Evolutionary conservation across 1,139 yeast genomes (phyloP).

Genomic region (Blastobotrys apis): DNA sequence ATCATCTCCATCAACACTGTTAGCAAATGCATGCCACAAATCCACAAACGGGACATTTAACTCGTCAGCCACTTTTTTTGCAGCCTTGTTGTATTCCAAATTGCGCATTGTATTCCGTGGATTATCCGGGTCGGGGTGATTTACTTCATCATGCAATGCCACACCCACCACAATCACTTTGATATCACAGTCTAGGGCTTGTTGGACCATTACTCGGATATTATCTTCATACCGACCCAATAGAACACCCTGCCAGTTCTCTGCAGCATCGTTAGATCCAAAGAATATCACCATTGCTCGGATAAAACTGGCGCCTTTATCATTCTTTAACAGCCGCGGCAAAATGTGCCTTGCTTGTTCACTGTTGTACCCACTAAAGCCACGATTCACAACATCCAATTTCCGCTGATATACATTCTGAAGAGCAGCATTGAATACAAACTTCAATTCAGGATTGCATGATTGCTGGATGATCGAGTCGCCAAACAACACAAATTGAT

Average conservation of each 20-base stretch:
- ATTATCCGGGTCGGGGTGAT: conserved; percentile 21
- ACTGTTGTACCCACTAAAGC: conserved; percentile 58
- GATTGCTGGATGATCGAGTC: conserved; percentile 59
- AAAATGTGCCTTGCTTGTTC: conserved; percentile 40
- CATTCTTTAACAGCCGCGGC: conserved; percentile 17
- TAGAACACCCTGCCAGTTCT: conserved; percentile 51
- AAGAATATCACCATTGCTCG: conserved; percentile 45
- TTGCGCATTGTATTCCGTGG: conserved; percentile 42
- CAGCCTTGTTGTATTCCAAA: conserved; percentile 48
- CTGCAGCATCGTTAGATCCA: conserved; percentile 68
- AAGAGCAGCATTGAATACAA: conserved; percentile 45
- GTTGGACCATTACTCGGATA: conserved; percentile 40
- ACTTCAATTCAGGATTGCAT: conserved; percentile 37
- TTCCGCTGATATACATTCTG: conserved; percentile 45
- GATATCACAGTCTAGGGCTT: conserved; percentile 42
- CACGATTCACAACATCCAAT: conserved; percentile 54
- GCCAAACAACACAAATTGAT: conserved; percentile 54
- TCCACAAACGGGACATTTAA: conserved; percentile 50
- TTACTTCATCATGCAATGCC: conserved; percentile 49
- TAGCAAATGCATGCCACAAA: conserved; percentile 45
- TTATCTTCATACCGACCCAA: conserved; percentile 48
- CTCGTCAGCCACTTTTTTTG: conserved; percentile 44
- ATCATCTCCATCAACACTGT: conserved; percentile 24
- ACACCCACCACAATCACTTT: conserved; percentile 59
- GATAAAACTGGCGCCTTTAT: conserved; percentile 15